Evolutionary conservation across 2,329 filamentous ascomycete species (phyloP).

Genomic region (Aspergillus neotritici): DNA sequence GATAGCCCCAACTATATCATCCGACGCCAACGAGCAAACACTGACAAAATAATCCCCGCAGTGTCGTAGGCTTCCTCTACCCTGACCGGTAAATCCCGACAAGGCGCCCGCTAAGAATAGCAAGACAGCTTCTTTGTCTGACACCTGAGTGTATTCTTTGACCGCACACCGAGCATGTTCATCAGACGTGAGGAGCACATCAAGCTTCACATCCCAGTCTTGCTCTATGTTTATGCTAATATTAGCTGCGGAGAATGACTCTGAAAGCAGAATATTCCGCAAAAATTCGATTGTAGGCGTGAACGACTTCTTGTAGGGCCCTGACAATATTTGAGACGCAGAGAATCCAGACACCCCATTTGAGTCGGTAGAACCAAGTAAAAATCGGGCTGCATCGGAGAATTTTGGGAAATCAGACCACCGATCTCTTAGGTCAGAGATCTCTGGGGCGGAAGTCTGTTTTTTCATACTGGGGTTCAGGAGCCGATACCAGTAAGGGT

Average conservation of each 20-base stretch:
- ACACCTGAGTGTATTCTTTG: constrained; percentile 29
- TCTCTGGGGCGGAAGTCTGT: constrained; percentile 37
- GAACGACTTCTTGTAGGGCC: constrained; percentile 49
- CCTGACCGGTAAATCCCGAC: constrained; percentile 38
- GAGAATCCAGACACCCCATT: constrained; percentile 31
- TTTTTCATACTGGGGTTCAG: constrained; percentile 49
- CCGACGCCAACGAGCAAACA: constrained; percentile 51
- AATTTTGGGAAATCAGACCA: constrained; percentile 40
- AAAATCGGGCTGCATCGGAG: constrained; percentile 27
- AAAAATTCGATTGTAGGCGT: constrained; percentile 66
- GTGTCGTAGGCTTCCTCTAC: constrained; percentile 38
- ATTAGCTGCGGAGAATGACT: constrained; percentile 46
- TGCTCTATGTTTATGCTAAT: constrained; percentile 57
- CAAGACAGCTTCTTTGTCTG: constrained; percentile 34
- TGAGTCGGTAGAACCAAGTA: constrained; percentile 23
- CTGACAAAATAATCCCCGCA: constrained; percentile 49
- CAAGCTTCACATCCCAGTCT: constrained; percentile 79
- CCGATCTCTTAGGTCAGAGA: constrained; percentile 48
- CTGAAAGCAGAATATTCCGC: constrained; percentile 54
- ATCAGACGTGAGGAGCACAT: constrained; percentile 66
- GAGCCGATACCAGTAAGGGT: constrained; percentile 67
- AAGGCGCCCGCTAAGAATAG: constrained; percentile 43
- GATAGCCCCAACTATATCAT: constrained; percentile 48
- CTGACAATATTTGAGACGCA: constrained; percentile 22
- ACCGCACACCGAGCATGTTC: constrained; percentile 56